Base-by-base conservation (phyloP, 208 protist species). In the Jaenimonas drosophilae region DNA sequence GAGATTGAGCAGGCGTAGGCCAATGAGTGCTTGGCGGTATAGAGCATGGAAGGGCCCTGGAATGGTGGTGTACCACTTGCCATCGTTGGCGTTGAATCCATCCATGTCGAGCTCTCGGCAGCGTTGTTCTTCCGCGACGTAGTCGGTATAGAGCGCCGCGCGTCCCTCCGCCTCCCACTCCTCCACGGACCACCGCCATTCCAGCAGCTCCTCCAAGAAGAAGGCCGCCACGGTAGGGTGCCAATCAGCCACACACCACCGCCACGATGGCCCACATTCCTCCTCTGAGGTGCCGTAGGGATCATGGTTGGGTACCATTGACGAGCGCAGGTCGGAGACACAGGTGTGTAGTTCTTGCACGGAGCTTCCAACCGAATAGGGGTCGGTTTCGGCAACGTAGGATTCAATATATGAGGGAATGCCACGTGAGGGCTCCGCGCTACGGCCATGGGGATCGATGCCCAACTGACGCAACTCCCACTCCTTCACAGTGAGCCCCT, bases 391-490 rank as follows among this genome's bases (percentile, higher is more conserved):
- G n/a, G n/a, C n/a, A n/a, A n/a, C n/a, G n/a, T n/a, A n/a, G n/a
- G n/a, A n/a, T n/a, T n/a, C n/a, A n/a, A n/a, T n/a, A n/a, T n/a
- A n/a, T n/a, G n/a, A n/a, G n/a, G n/a, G n/a, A n/a, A n/a, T n/a
- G n/a, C n/a, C n/a, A n/a, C n/a, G n/a, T n/a, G n/a, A n/a, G n/a
- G n/a, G n/a, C n/a, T n/a, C n/a, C n/a, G n/a, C n/a, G n/a, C n/a
- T n/a, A n/a, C n/a, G n/a, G n/a, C n/a, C n/a, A n/a, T n/a, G n/a
- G n/a, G n/a, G n/a, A n/a, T 39, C 60, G 2, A 49, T 45, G 25
- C 48, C 46, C 12, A 88, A 53, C 30, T 65, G 62, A 38, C 59
- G 56, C 32, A 88, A 52, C 58, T 88, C 78, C 78, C 78, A 88
- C 52, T 88, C 70, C 61, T 88, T 88, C 38, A 88, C 74, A 1